phyloP scores from a whole-genome alignment of 169 alveolate genomes.

The Babesia ovata region DNA sequence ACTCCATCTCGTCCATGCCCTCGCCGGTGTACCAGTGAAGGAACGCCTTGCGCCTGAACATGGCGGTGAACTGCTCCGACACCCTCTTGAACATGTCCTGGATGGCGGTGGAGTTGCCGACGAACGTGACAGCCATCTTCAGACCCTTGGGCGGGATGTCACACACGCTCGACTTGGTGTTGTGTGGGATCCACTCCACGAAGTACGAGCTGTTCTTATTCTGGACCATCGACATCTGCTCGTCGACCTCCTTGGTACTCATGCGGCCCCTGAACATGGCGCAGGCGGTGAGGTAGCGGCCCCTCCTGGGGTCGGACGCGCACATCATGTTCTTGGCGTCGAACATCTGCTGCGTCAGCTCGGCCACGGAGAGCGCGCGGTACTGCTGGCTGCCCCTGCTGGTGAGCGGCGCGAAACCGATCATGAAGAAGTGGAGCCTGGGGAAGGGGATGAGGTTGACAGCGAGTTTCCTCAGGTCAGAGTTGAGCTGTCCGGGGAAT shows the following conservation, averaged over 20 bases:
- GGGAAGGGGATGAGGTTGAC: conserved; percentile 99
- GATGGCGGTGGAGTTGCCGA: conserved; percentile 97
- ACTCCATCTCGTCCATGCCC: conserved; percentile 99
- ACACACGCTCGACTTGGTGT: conserved; percentile 96
- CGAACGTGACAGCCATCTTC: conserved; percentile 97
- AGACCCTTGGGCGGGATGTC: conserved; percentile 98
- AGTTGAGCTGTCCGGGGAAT: conserved; percentile 97
- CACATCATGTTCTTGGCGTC: conserved; percentile 99
- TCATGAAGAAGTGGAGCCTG: conserved; percentile 97
- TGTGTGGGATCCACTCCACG: conserved; percentile 99
- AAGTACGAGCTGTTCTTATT: conserved; percentile 96
- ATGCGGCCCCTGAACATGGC: conserved; percentile 99
- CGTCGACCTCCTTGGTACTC: conserved; percentile 99
- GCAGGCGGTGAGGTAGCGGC: conserved; percentile 97
- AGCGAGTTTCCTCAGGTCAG: conserved; percentile 94
- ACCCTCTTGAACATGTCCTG: conserved; percentile 97
- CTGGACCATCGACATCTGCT: conserved; percentile 97
- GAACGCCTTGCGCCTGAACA: conserved; percentile 98
- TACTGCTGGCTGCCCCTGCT: conserved; percentile 97
- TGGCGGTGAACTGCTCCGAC: conserved; percentile 96
- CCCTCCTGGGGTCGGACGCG: conserved; percentile 99
- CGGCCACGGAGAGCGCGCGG: conserved; percentile 98
- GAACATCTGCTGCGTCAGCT: conserved; percentile 98
- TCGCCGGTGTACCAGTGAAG: conserved; percentile 98
- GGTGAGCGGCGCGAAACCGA: conserved; percentile 98